phyloP scores from a whole-genome alignment of 2,329 filamentous ascomycete genomes.

The Sarocladium kiliense region DNA sequence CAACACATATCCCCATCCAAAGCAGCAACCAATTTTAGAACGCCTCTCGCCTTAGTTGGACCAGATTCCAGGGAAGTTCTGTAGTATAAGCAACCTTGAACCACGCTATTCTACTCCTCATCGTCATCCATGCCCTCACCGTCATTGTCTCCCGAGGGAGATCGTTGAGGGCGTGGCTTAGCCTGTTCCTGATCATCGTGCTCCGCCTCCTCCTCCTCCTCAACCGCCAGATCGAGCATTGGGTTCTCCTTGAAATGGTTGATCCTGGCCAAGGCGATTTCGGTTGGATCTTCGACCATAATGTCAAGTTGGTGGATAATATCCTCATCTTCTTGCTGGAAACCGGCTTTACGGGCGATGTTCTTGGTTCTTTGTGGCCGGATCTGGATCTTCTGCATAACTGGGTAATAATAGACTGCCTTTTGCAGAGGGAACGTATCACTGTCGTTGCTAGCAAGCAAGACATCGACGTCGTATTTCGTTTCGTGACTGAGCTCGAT shows the following conservation, averaged over 20 bases:
- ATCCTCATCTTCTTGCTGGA: slow-evolving; percentile 43
- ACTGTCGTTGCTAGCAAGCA: slow-evolving; percentile 54
- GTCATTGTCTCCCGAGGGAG: slow-evolving; percentile 16
- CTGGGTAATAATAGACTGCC: slow-evolving; percentile 63
- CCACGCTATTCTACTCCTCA: slow-evolving; percentile 19
- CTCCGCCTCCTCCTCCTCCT: slow-evolving; percentile 32
- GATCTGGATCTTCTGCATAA: slow-evolving; percentile 59
- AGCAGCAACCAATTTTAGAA: background rate
- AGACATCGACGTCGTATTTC: slow-evolving; percentile 61
- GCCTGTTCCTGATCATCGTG: slow-evolving; percentile 21
- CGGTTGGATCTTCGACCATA: slow-evolving; percentile 48
- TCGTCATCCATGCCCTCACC: slow-evolving; percentile 43
- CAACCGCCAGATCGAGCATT: slow-evolving; percentile 32
- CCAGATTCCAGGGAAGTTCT: background rate
- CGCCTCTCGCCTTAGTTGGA: background rate
- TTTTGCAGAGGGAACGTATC: slow-evolving; percentile 45
- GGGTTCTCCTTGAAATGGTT: slow-evolving; percentile 48
- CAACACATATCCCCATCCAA: background rate
- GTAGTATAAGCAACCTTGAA: background rate
- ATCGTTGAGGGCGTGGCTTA: background rate
- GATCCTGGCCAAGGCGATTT: slow-evolving; percentile 47
- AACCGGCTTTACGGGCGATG: slow-evolving; percentile 46
- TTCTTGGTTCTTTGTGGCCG: slow-evolving; percentile 60
- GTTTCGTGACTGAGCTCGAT: slow-evolving; percentile 49
- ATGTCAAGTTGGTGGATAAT: slow-evolving; percentile 53